These are phyloP conservation scores for Rhodomyrtus tomentosa DNA, from an alignment of 345 rosid genomes.

Conservation along the genomic window DNA sequence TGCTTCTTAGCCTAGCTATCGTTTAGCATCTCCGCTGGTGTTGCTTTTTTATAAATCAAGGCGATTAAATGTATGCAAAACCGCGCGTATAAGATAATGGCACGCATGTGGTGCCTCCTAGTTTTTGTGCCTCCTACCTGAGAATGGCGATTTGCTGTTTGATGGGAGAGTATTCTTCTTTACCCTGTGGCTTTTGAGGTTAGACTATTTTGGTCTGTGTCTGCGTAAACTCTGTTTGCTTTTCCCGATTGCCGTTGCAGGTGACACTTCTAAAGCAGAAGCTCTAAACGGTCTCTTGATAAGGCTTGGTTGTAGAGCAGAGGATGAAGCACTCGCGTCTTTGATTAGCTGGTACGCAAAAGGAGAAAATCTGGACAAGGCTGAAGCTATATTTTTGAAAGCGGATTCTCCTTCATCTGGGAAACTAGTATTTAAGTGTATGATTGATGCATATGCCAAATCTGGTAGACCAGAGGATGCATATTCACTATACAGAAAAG, in stretches of 20 bases:
- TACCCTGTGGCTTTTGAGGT: background rate
- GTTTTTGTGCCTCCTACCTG: background rate
- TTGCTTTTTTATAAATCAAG: background rate
- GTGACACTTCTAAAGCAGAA: constrained; percentile 41
- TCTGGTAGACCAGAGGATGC: constrained; percentile 54
- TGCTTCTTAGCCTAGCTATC: background rate
- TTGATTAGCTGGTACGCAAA: constrained; percentile 48
- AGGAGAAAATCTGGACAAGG: constrained; percentile 38
- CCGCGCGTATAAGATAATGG: background rate
- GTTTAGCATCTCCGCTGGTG: background rate
- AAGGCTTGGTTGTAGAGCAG: constrained; percentile 29
- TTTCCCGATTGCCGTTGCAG: constrained; percentile 17
- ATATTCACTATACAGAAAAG: constrained; percentile 42
- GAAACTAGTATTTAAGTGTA: constrained; percentile 37
- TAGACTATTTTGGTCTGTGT: too few species aligned
- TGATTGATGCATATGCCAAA: constrained; percentile 57
- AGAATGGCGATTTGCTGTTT: background rate
- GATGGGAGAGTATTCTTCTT: background rate
- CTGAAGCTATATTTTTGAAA: constrained; percentile 35
- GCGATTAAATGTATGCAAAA: background rate
- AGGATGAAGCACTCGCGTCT: constrained; percentile 40
- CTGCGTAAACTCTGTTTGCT: background rate
- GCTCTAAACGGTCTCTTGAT: constrained; percentile 22
- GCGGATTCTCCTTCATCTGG: constrained; percentile 28
- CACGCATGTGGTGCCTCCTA: background rate